Evolutionary conservation across 2,329 filamentous ascomycete genomes (phyloP).

Genomic region (Alternaria brassicicola): DNA sequence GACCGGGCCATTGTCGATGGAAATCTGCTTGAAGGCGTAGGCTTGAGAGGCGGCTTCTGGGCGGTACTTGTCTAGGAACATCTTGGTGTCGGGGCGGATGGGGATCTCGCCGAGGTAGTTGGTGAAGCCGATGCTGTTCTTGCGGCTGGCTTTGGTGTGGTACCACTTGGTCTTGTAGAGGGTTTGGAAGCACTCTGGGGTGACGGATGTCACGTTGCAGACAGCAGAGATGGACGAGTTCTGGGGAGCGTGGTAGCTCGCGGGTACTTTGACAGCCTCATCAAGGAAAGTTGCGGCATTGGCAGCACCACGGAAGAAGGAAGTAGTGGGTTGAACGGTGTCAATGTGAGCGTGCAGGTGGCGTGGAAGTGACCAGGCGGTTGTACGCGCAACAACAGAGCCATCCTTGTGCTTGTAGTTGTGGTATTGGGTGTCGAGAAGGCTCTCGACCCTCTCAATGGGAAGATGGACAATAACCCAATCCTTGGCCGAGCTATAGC

Average conservation of each 20-base stretch:
- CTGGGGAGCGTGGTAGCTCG: slow-evolving; percentile 35
- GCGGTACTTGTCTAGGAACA: slow-evolving; percentile 62
- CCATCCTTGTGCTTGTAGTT: slow-evolving; percentile 63
- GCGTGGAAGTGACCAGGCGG: slow-evolving; percentile 63
- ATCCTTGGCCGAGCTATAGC: slow-evolving; percentile 61
- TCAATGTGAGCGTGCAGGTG: slow-evolving; percentile 65
- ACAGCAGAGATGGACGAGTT: slow-evolving; percentile 46
- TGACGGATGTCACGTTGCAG: slow-evolving; percentile 60
- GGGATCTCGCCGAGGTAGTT: slow-evolving; percentile 59
- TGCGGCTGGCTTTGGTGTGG: slow-evolving; percentile 50
- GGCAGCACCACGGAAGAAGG: slow-evolving; percentile 54
- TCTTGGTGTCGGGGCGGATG: slow-evolving; percentile 61
- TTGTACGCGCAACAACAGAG: slow-evolving; percentile 58
- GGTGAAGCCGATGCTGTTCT: slow-evolving; percentile 56
- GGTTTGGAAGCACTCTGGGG: slow-evolving; percentile 60
- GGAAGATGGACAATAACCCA: slow-evolving; percentile 63
- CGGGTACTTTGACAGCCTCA: slow-evolving; percentile 29
- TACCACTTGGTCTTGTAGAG: slow-evolving; percentile 63
- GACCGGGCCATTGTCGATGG: slow-evolving; percentile 62
- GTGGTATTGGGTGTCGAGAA: slow-evolving; percentile 58
- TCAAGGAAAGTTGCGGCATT: slow-evolving; percentile 35
- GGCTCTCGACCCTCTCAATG: slow-evolving; percentile 58
- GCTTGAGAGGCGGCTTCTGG: slow-evolving; percentile 56
- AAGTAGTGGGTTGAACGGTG: slow-evolving; percentile 65
- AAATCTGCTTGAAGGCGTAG: slow-evolving; percentile 62